A percentile compares a stretch with the other conserved stretches of the same genome.
Conservation (phyloP, 257 asterid genomes). For the Petunia axillaris region DNA sequence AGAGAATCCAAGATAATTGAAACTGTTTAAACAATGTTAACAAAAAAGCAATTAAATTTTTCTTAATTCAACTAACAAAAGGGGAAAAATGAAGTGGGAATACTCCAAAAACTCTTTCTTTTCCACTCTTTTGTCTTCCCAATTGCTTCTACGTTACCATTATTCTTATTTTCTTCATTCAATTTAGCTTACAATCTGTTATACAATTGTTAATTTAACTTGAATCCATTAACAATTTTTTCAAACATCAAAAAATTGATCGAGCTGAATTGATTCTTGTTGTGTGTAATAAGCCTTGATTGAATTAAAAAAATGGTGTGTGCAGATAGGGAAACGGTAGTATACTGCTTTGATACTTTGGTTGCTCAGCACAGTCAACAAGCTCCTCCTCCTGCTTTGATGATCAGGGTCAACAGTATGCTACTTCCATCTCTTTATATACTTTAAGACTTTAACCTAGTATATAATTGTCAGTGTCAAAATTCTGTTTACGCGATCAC, state of each 20-base stretch:
- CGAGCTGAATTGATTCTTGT: neutral
- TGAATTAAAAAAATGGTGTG: constrained; percentile 63
- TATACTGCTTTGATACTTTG: constrained; percentile 81
- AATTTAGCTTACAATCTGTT: too few relatives aligned
- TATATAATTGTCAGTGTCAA: neutral
- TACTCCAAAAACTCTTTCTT: neutral
- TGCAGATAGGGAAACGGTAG: constrained; percentile 90
- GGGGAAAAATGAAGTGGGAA: neutral
- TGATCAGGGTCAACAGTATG: constrained; percentile 83
- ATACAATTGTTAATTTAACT: too few relatives aligned
- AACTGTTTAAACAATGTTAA: too few relatives aligned
- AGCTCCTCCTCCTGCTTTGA: constrained; percentile 81
- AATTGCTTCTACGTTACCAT: neutral
- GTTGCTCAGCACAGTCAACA: constrained; percentile 80
- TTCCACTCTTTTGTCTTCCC: neutral
- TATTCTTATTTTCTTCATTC: too few relatives aligned
- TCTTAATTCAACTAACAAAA: too few relatives aligned
- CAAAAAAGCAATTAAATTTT: too few relatives aligned
- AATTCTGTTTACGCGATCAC: neutral
- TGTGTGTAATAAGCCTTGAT: neutral
- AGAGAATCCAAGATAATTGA: too few relatives aligned
- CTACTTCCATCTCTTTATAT: neutral
- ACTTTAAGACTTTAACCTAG: too few relatives aligned
- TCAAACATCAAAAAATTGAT: neutral
- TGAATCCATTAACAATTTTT: too few relatives aligned